Conservation (phyloP, 164 flowering plant genomes). For the Dillenia turbinata region DNA sequence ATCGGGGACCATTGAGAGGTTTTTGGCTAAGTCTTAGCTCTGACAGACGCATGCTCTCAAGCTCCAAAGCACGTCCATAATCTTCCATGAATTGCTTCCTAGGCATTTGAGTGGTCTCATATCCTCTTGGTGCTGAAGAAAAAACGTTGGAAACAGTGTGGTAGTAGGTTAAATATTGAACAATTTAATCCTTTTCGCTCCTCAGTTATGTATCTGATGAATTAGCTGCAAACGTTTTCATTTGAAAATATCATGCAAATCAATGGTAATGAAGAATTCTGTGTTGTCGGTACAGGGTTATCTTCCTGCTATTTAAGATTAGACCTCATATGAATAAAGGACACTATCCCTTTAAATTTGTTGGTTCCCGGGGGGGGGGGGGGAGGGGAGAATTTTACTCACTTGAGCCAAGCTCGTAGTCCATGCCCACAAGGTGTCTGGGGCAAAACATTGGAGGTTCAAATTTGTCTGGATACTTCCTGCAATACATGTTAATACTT, state of each 20-base stretch:
- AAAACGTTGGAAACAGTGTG: too few relatives aligned
- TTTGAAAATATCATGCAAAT: too few relatives aligned
- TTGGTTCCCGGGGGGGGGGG: background rate
- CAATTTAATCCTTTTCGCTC: too few relatives aligned
- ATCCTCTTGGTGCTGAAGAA: conserved; percentile 22
- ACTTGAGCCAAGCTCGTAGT: conserved; percentile 31
- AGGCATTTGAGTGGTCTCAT: conserved; percentile 17
- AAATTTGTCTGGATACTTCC: conserved; percentile 31
- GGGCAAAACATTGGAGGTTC: conserved; percentile 20
- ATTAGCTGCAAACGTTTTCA: too few relatives aligned
- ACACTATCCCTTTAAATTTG: too few relatives aligned
- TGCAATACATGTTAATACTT: conserved; percentile 11
- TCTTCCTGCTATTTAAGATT: too few relatives aligned
- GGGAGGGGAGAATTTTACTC: conserved; percentile 1
- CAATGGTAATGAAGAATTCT: too few relatives aligned
- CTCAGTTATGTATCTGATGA: too few relatives aligned
- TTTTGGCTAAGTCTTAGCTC: conserved; percentile 14
- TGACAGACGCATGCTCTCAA: conserved; percentile 23
- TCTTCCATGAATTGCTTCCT: conserved; percentile 27
- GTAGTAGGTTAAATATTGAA: too few relatives aligned
- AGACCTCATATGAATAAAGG: too few relatives aligned
- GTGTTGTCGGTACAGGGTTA: too few relatives aligned
- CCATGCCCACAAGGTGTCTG: conserved; percentile 19
- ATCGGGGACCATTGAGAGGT: conserved; percentile 8
- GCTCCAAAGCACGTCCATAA: conserved; percentile 25